Percentiles rank a stretch among this genome's conserved stretches.
Conservation (phyloP, 1,139 yeast genomes). For the Starmera stellimalicola region DNA sequence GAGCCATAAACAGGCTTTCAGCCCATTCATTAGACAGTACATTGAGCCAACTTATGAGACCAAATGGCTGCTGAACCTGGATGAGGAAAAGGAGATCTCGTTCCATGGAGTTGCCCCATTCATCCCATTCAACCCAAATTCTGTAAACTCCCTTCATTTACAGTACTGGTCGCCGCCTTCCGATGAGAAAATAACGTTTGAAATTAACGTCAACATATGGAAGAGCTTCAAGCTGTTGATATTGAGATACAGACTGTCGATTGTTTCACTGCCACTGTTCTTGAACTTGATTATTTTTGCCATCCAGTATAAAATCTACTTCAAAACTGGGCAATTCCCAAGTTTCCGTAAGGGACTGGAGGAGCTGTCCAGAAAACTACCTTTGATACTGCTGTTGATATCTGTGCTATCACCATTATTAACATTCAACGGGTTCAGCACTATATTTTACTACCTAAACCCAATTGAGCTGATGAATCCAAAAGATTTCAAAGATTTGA, state of each 20-base stretch:
- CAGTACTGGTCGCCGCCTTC: constrained; percentile 28
- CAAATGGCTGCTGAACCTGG: constrained; percentile 59
- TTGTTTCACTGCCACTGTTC: constrained; percentile 48
- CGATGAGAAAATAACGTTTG: constrained; percentile 13
- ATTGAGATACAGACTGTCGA: constrained; percentile 52
- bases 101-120: constrained; percentile 78
- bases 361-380: constrained; percentile 23
- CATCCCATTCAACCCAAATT: constrained; percentile 38
- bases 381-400: constrained; percentile 14
- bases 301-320: constrained; percentile 36
- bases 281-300: constrained; percentile 35
- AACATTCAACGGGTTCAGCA: constrained; percentile 20
- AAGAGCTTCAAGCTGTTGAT: constrained; percentile 42
- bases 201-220: constrained; percentile 24
- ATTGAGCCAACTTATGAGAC: constrained; percentile 61
- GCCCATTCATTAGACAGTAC: constrained; percentile 64
- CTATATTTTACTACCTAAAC: constrained; percentile 36
- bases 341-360: constrained; percentile 40
- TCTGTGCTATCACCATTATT: constrained; percentile 32
- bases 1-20: constrained; percentile 27
- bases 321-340: constrained; percentile 35
- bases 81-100: constrained; percentile 28
- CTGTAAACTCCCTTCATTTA: constrained; percentile 21
- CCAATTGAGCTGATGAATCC: constrained; percentile 41
- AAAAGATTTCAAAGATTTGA: constrained; percentile 17